Evolutionary conservation across 257 asterid species (phyloP).

Genomic region (Misopates orontium): DNA sequence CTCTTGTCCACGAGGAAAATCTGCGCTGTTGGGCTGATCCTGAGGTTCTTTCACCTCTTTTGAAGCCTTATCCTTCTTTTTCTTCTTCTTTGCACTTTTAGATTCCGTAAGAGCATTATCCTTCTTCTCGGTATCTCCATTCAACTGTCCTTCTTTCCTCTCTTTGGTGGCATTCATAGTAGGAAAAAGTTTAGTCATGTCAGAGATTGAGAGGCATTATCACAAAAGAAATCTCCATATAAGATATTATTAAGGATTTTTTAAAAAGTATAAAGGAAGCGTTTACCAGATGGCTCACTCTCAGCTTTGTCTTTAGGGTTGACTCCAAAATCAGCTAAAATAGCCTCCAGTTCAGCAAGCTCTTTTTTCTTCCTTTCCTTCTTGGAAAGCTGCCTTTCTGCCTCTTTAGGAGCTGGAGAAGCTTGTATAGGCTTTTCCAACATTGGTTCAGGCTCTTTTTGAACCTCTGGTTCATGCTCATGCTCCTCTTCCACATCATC

Average conservation of each 20-base stretch:
- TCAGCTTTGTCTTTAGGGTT: conserved; percentile 53
- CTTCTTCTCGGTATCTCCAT: conserved; percentile 52
- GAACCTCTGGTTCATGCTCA: conserved; percentile 68
- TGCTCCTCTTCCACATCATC: conserved; percentile 70
- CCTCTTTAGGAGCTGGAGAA: conserved; percentile 64
- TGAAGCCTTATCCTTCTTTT: conserved; percentile 67
- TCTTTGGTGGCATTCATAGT: conserved; percentile 46
- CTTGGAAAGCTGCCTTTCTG: conserved; percentile 93
- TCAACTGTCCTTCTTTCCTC: conserved; percentile 45
- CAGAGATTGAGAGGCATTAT: no score
- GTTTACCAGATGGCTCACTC: conserved; percentile 63
- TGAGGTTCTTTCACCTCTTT: conserved; percentile 72
- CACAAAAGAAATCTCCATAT: no score
- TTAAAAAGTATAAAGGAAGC: conserved; percentile 7
- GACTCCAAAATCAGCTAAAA: conserved; percentile 84
- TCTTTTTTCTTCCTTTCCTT: conserved; percentile 94
- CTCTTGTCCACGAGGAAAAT: conserved; percentile 44
- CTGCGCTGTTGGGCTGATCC: conserved; percentile 48
- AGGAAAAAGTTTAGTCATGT: neutral
- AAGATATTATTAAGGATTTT: neutral
- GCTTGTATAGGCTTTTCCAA: conserved; percentile 48
- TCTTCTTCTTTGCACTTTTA: conserved; percentile 59
- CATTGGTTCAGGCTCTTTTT: conserved; percentile 46
- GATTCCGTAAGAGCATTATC: conserved; percentile 60
- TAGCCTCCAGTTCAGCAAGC: conserved; percentile 91